Evolutionary conservation across 1,284 basidiomycete species (phyloP), one percentile per base, ranked within the genome.

Genomic region (Dichomitus squalens): DNA sequence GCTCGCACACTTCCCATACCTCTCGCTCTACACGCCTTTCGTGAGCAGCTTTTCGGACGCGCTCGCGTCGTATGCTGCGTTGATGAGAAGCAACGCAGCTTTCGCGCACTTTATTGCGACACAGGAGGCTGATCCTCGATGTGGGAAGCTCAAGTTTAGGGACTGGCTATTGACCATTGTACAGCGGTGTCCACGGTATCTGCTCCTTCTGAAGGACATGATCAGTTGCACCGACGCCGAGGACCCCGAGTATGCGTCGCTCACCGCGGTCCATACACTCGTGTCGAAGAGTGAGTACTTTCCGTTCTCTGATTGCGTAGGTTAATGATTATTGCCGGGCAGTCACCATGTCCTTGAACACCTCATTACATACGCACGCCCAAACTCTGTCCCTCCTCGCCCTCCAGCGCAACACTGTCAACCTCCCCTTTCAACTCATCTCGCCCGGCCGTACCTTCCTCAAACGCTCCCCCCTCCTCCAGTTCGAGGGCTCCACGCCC

Each of bases 151-250:
- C 47, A 88, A 87, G 62, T 76, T 95, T 27, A 77, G 86, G 12
- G 91, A 93, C 64, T 93, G 93, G 87, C 79, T 95, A n/a, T 77
- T 95, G 53, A 92, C 87, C 5, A 86, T 93, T 48, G 88, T 95
- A 1, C 93, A 95, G 73, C 80, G 93, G 46, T 93, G 93, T 70
- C 93, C 93, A 9, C 81, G 93, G 55, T 95, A 95, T 68, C 77
- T 93, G 6, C 78, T 95, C 12, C 75, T 95, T 5, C 79, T 95
- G 49, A 88, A 87, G 71, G 93, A 95, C 65, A 77, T 95, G 29
- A 82, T 93, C 21, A 70, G 72, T 12, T 83, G 83, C 61, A 92
- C 89, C 2, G 80, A 83, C 41, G 71, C 76, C 5, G 82, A 84
- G 1, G 86, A 90, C 58, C 75, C 81, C 7, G 92, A 93, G 68